phyloP scores from a whole-genome alignment of 768 basidiomycete species.

The Boletus subparvulus region DNA sequence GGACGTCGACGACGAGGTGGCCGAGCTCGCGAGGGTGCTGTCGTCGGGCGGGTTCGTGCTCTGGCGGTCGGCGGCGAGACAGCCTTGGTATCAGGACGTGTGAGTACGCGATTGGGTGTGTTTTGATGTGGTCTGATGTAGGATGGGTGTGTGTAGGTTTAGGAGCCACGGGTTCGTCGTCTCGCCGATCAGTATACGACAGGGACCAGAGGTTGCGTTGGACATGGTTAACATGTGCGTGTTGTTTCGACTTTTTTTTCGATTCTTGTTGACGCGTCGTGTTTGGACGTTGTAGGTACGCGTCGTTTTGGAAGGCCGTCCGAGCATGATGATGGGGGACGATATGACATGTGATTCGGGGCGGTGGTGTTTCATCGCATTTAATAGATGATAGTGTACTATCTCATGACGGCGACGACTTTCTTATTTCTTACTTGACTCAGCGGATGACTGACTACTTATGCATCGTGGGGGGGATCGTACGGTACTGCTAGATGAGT shows the following conservation, averaged over 20 bases:
- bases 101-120: constrained; percentile 14
- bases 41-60: constrained; percentile 58
- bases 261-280: neutral
- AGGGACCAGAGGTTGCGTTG: constrained; percentile 48
- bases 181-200: constrained; percentile 49
- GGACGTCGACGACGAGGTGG: constrained; percentile 52
- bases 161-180: constrained; percentile 53
- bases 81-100: constrained; percentile 65
- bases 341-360: no score
- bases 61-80: constrained; percentile 63
- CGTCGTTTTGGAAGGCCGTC: constrained; percentile 32
- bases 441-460: no score
- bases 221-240: constrained; percentile 72
- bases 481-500: no score
- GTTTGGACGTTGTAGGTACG: constrained; percentile 22
- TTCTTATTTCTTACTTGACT: neutral
- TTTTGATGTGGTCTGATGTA: neutral
- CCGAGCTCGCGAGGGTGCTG: constrained; percentile 56
- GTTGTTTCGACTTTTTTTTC: neutral
- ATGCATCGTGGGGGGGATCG: no score
- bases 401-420: neutral
- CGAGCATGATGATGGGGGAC: constrained; percentile 16
- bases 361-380: neutral
- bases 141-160: constrained; percentile 37
- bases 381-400: neutral